Conservation (phyloP, 1,284 basidiomycete genomes). For the Apiotrichum laibachii region DNA sequence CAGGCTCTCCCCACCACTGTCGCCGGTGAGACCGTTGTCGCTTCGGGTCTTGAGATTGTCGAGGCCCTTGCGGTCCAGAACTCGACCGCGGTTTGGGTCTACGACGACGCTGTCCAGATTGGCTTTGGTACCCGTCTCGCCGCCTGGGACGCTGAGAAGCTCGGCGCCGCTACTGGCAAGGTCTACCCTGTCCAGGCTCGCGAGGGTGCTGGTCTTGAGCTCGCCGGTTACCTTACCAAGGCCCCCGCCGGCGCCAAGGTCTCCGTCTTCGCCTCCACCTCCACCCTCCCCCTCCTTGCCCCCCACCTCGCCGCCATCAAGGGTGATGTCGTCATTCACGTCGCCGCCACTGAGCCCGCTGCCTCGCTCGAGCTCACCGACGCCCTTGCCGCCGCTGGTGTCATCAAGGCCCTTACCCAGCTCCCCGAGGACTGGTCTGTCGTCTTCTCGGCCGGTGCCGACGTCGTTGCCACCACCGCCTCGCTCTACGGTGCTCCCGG, state of each 20-base stretch:
- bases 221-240: slow-evolving; percentile 65
- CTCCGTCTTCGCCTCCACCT: slow-evolving; percentile 48
- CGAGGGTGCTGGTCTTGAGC: slow-evolving; percentile 75
- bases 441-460: slow-evolving; percentile 74
- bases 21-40: slow-evolving; percentile 43
- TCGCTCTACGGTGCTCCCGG: slow-evolving; percentile 37
- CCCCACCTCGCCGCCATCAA: slow-evolving; percentile 64
- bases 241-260: slow-evolving; percentile 55
- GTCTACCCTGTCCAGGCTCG: slow-evolving; percentile 77
- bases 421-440: slow-evolving; percentile 69
- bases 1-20: slow-evolving; percentile 34
- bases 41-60: slow-evolving; percentile 42
- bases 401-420: slow-evolving; percentile 57
- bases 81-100: slow-evolving; percentile 46
- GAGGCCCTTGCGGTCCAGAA: slow-evolving; percentile 47
- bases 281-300: slow-evolving; percentile 67
- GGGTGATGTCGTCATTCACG: slow-evolving; percentile 71
- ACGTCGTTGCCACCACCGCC: slow-evolving; percentile 67
- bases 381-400: slow-evolving; percentile 58
- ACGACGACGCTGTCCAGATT: slow-evolving; percentile 48
- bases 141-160: slow-evolving; percentile 24
- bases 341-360: slow-evolving; percentile 66
- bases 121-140: slow-evolving; percentile 41
- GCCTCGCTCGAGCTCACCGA: slow-evolving; percentile 61
- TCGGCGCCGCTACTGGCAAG: slow-evolving; percentile 39